These are phyloP conservation scores for Hyphopichia khmerensis DNA, from an alignment of 1,139 yeast genomes.

Conservation along the genomic window DNA sequence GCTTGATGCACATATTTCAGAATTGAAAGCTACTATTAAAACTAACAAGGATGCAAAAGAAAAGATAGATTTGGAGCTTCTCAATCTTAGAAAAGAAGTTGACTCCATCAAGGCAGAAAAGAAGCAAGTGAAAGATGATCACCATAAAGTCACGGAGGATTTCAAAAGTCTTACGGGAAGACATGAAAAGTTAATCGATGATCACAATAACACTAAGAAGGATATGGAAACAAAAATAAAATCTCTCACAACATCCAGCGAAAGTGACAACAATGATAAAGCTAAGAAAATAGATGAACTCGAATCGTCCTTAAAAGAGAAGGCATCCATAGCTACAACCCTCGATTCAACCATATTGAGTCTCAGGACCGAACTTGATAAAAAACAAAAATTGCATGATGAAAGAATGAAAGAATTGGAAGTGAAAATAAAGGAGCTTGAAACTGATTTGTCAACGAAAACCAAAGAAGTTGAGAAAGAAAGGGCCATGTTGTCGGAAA, in stretches of 20 bases:
- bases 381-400: slow-evolving; percentile 9
- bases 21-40: no score
- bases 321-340: neutral
- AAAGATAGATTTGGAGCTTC: no score
- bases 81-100: no score
- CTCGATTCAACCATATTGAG: neutral
- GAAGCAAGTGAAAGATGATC: neutral
- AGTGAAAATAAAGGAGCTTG: slow-evolving; percentile 9
- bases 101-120: slow-evolving; percentile 1
- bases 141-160: neutral
- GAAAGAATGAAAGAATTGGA: slow-evolving; percentile 9
- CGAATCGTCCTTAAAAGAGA: slow-evolving; percentile 1
- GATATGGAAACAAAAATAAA: neutral
- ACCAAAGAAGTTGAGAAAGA: slow-evolving; percentile 50
- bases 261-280: neutral
- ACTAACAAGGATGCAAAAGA: no score
- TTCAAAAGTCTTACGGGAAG: neutral
- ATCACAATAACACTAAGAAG: neutral
- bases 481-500: slow-evolving; percentile 44
- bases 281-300: slow-evolving; percentile 4
- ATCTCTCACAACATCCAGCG: neutral
- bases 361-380: slow-evolving; percentile 1
- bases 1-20: neutral
- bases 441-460: slow-evolving; percentile 27
- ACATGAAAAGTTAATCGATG: neutral